A percentile compares a stretch with the other conserved stretches of the same genome.
These are phyloP conservation scores for Thermochaetoides thermophila DNA, from an alignment of 495 filamentous ascomycete species.

Conservation along the genomic window DNA sequence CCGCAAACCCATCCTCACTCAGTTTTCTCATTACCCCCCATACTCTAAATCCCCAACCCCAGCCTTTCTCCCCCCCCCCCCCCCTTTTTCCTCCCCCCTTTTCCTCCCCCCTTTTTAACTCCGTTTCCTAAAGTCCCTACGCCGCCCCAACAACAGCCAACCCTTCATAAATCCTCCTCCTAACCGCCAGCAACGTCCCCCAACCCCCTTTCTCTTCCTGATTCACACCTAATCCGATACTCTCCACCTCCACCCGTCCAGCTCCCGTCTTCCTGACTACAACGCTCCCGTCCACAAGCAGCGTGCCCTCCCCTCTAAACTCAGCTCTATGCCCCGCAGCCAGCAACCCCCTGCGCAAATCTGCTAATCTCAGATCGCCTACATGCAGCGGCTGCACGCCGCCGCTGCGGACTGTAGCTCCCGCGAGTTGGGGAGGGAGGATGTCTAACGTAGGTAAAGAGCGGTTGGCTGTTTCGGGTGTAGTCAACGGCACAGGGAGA, in stretches of 20 bases:
- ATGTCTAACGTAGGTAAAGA: conserved; percentile 54
- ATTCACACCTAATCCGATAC: conserved; percentile 34
- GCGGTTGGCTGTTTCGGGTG: neutral
- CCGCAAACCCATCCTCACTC: too few relatives aligned
- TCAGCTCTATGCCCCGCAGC: conserved; percentile 73
- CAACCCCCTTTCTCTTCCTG: neutral
- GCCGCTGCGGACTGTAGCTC: conserved; percentile 58
- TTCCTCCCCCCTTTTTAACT: too few relatives aligned
- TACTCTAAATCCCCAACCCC: too few relatives aligned
- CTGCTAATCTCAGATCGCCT: conserved; percentile 79
- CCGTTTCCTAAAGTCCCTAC: too few relatives aligned
- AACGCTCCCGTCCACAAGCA: conserved; percentile 76
- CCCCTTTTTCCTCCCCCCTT: too few relatives aligned
- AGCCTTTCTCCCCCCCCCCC: too few relatives aligned
- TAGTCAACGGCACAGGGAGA: neutral
- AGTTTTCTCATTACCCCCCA: too few relatives aligned
- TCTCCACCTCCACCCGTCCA: conserved; percentile 82
- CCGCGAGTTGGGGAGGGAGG: conserved; percentile 58
- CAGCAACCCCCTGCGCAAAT: conserved; percentile 73
- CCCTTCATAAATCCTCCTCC: conserved; percentile 22
- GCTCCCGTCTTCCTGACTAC: conserved; percentile 78
- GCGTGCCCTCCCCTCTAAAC: conserved; percentile 83
- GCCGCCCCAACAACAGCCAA: conserved; percentile 22
- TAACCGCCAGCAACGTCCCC: conserved; percentile 20
- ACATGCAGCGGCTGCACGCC: conserved; percentile 89